Evolutionary conservation across 2,329 filamentous ascomycete species (phyloP).

Genomic region (Cytospora paraplurivora): DNA sequence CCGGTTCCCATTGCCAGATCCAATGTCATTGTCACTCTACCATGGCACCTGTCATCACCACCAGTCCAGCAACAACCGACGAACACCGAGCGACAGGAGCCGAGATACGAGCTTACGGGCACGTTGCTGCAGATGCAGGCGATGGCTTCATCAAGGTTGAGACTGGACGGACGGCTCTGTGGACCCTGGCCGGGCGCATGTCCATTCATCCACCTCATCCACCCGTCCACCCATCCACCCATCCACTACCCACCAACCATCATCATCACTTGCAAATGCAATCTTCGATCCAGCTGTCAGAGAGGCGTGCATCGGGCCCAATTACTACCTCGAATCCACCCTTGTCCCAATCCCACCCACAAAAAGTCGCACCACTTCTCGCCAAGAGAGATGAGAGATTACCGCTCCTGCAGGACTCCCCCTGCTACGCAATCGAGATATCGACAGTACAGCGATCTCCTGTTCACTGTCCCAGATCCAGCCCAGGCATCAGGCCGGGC

Average conservation of each 20-base stretch:
- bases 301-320: slow-evolving; percentile 28
- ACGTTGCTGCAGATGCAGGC: background rate
- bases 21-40: background rate
- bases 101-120: background rate
- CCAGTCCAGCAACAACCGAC: background rate
- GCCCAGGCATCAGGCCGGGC: background rate
- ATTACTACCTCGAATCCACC: slow-evolving; percentile 26
- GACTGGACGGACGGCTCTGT: too few relatives aligned
- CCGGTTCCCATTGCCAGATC: background rate
- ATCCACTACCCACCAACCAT: slow-evolving; percentile 5
- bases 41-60: background rate
- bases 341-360: slow-evolving; percentile 24
- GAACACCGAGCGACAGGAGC: background rate
- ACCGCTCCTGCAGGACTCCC: slow-evolving; percentile 23
- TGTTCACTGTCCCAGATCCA: slow-evolving; percentile 20
- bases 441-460: slow-evolving; percentile 22
- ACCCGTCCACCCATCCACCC: slow-evolving; percentile 2
- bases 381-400: slow-evolving; percentile 29
- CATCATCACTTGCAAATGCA: slow-evolving; percentile 11
- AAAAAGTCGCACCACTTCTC: slow-evolving; percentile 33
- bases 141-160: too few relatives aligned
- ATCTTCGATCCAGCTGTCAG: slow-evolving; percentile 32
- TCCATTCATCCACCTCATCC: background rate
- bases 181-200: background rate
- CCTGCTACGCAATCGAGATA: slow-evolving; percentile 27